A percentile compares a stretch with the other conserved stretches of the same genome.
phyloP scores from a whole-genome alignment of 2,329 filamentous ascomycete species.

The Orbilia brochopaga region DNA sequence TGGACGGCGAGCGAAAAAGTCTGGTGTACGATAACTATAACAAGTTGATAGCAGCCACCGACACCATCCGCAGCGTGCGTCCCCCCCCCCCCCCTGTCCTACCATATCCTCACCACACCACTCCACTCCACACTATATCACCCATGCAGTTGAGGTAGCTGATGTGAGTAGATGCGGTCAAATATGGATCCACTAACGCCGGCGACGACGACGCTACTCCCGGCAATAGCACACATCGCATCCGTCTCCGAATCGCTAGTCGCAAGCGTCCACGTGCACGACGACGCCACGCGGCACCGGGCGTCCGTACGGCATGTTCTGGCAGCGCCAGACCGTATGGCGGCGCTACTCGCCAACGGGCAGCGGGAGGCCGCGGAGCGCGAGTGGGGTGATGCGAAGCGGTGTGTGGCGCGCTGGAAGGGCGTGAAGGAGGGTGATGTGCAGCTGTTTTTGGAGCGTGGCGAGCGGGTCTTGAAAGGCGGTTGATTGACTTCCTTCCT shows the following conservation, averaged over 20 bases:
- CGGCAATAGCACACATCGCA: conserved; percentile 75
- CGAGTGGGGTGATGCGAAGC: conserved; percentile 65
- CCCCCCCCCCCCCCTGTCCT: conserved; percentile 24
- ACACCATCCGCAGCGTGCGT: conserved; percentile 80
- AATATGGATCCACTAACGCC: conserved; percentile 81
- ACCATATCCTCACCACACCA: neutral
- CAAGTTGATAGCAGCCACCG: conserved; percentile 93
- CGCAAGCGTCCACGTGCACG: conserved; percentile 61
- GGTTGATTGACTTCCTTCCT: too few species aligned
- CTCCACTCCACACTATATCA: neutral
- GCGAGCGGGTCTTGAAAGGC: conserved; percentile 17
- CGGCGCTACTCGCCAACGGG: conserved; percentile 66
- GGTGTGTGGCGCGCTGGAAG: conserved; percentile 64
- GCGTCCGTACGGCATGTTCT: conserved; percentile 70
- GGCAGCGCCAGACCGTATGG: conserved; percentile 67
- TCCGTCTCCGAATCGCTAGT: conserved; percentile 60
- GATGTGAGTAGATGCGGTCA: conserved; percentile 68
- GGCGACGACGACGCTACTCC: conserved; percentile 73
- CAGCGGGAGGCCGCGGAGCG: conserved; percentile 67
- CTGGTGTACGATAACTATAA: conserved; percentile 98
- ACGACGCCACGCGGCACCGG: conserved; percentile 59
- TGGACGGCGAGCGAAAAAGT: conserved; percentile 96
- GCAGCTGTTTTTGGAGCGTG: conserved; percentile 20
- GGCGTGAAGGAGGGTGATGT: conserved; percentile 62
- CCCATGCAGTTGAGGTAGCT: neutral